A percentile compares a stretch with the other conserved stretches of the same genome.
phyloP scores from a whole-genome alignment of 305 asterid genomes.

The Ilex paraguariensis region DNA sequence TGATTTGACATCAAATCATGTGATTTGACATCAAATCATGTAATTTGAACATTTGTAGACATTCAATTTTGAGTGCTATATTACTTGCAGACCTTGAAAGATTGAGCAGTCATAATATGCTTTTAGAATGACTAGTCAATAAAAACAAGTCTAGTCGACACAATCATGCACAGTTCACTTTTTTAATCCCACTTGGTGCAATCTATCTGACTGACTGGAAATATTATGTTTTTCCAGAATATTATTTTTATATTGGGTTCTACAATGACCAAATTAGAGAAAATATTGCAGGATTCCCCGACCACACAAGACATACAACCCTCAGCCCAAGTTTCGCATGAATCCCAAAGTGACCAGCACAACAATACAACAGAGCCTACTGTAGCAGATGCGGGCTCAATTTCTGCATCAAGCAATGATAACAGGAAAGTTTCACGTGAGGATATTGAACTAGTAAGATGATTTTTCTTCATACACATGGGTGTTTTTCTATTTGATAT shows the following conservation, averaged over 20 bases:
- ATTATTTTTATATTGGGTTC: neutral
- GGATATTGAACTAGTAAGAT: constrained; percentile 85
- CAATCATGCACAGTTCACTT: neutral
- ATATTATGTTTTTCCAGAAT: too few relatives aligned
- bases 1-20: too few relatives aligned
- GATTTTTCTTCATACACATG: constrained; percentile 1
- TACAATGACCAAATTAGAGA: constrained; percentile 11
- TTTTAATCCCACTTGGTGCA: neutral
- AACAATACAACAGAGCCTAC: constrained; percentile 58
- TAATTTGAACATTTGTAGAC: too few relatives aligned
- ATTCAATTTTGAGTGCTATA: too few relatives aligned
- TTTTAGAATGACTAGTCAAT: too few relatives aligned
- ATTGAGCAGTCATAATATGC: too few relatives aligned
- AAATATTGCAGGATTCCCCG: constrained; percentile 44
- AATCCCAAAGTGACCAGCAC: constrained; percentile 56
- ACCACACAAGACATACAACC: constrained; percentile 59
- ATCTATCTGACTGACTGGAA: neutral
- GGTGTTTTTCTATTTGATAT: neutral
- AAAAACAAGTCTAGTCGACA: too few relatives aligned
- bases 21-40: too few relatives aligned
- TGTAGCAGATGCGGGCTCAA: constrained; percentile 76
- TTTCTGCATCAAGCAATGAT: constrained; percentile 74
- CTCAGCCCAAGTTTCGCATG: constrained; percentile 45
- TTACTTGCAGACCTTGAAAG: too few relatives aligned
- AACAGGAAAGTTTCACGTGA: constrained; percentile 85